Evolutionary conservation across 108 stramenopile genomes (phyloP).

Genomic region (Nitzschia inconspicua): DNA sequence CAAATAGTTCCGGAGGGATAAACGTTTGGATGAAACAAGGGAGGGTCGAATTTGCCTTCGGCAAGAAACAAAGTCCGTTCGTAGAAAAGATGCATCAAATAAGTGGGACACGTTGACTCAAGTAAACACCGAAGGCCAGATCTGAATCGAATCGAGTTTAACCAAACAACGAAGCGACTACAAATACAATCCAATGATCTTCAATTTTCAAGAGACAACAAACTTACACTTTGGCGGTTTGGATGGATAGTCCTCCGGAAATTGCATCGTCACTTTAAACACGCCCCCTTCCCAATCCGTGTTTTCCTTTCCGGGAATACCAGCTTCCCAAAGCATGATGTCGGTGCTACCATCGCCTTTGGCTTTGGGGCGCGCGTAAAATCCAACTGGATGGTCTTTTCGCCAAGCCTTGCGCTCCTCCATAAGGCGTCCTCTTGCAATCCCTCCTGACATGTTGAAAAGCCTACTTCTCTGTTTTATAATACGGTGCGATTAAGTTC

Average conservation of each 20-base stretch:
- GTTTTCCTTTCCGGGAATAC: constrained; percentile 89
- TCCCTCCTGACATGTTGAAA: constrained; percentile 48
- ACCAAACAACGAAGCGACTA: background rate
- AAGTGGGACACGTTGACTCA: background rate
- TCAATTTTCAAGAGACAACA: constrained; percentile 8
- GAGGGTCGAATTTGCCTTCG: constrained; percentile 51
- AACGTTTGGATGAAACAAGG: constrained; percentile 65
- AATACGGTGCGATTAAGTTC: too few relatives aligned
- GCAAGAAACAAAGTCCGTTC: background rate
- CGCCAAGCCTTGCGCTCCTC: constrained; percentile 96
- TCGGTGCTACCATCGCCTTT: constrained; percentile 89
- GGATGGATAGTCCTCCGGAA: constrained; percentile 95
- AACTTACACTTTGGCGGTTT: constrained; percentile 99
- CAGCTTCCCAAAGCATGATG: constrained; percentile 96
- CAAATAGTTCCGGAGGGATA: constrained; percentile 97
- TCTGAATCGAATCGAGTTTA: background rate
- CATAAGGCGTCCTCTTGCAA: constrained; percentile 44
- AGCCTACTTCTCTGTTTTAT: too few relatives aligned
- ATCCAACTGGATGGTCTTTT: constrained; percentile 96
- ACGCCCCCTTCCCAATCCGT: constrained; percentile 98
- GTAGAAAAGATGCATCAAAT: background rate
- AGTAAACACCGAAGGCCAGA: background rate
- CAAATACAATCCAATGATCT: background rate
- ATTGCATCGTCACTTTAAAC: constrained; percentile 96
- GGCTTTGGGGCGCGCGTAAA: constrained; percentile 88